Base-by-base conservation (phyloP, 1,284 basidiomycete species). In the Apiotrichum porosum region DNA sequence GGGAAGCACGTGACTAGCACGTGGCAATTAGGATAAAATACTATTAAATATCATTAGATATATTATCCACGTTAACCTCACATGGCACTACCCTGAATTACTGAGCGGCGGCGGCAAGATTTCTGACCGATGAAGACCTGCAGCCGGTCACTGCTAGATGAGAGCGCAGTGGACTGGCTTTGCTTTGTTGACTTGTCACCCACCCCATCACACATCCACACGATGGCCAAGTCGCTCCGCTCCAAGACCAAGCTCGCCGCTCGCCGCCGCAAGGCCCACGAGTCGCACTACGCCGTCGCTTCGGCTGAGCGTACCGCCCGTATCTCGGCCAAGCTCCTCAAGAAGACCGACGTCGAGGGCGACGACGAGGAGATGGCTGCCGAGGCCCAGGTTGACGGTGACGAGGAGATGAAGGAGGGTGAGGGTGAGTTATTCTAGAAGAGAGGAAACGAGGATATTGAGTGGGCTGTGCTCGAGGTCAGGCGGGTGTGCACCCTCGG, bases 171-270 rank as follows among this genome's bases (percentile, higher is more conserved):
- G n/a, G n/a, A 34, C 42, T 26, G 42, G 21, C 24, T 26, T 38
- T 14, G 23, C 32, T 26, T 14, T 19, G 19, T 32, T 19, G 5
- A n/a, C n/a, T 32, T 21, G 17, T n/a, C 32, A 8, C 36, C 35
- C 41, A 41, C 24, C 39, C 35, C 44, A 35, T 49, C 24, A 37
- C 51, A 67, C 26, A 32, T 14, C 18, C 2, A 3, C 2, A 37
- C 59, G 35, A 94, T 97, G 93, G 92, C 88, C 49, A 97, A 97
- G 78, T 92, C 89, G 35, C 81, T 86, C 43, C 82, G 92, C 66
- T 88, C 89, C 17, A 94, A 92, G 76, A 79, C 82, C 54, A 95
- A 95, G 75, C 84, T 90, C 44, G 78, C 83, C 28, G 87, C 84
- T 66, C 83, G 93, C 55, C 79, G 84, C 14, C 85, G 86, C 65